Percentiles rank a stretch among this genome's conserved stretches.
These are phyloP conservation scores for Powellomyces hirtus DNA, from an alignment of 192 early-diverging fungal genomes.

Conservation along the genomic window DNA sequence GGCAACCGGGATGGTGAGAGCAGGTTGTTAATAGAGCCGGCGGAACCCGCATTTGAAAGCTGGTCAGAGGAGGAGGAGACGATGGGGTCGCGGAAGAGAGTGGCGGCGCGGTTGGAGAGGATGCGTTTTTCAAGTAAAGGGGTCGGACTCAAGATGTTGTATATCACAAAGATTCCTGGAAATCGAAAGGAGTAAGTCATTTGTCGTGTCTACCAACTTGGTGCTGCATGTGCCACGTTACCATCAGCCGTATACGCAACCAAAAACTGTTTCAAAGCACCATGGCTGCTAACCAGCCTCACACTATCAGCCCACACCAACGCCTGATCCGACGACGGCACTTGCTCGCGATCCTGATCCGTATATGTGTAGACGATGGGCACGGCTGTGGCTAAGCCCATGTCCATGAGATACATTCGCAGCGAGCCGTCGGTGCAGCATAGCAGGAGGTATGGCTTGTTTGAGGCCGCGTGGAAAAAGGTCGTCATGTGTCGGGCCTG, in stretches of 20 bases:
- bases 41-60: neutral
- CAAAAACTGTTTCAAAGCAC: neutral
- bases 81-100: neutral
- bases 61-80: neutral
- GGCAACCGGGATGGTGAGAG: neutral
- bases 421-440: constrained; percentile 26
- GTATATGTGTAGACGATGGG: constrained; percentile 22
- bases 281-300: neutral
- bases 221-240: too few relatives aligned
- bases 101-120: constrained; percentile 19
- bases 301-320: constrained; percentile 24
- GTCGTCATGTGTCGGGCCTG: constrained; percentile 18
- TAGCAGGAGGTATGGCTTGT: constrained; percentile 25
- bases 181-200: neutral
- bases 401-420: constrained; percentile 26
- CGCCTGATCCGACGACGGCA: neutral
- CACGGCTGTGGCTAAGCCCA: constrained; percentile 11
- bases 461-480: constrained; percentile 4
- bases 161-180: constrained; percentile 27
- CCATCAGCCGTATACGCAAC: constrained; percentile 25
- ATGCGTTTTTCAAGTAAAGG: constrained; percentile 29
- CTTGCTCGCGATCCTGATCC: constrained; percentile 19
- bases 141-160: neutral
- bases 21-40: neutral
- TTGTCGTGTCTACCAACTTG: too few relatives aligned